Evolutionary conservation across 768 basidiomycete genomes (phyloP), one percentile per base, ranked within the genome.

Genomic region (Paxillus rubicundulus): DNA sequence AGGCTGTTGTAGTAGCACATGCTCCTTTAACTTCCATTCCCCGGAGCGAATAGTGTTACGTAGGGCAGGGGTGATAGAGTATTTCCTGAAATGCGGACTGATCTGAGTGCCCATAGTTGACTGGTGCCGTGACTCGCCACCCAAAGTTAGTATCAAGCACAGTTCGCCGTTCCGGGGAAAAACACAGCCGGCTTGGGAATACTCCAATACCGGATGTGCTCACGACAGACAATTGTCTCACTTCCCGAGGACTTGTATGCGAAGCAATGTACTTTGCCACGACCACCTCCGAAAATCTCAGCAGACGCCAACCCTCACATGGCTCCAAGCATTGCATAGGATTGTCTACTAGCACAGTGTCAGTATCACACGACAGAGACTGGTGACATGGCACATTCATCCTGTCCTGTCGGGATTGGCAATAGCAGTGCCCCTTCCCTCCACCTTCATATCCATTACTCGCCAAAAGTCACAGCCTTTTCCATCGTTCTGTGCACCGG

Each of bases 401-500:
- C 40, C 41, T 21, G 32, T 32, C 34, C 41, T 47, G 43, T 42
- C 27, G 20, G 45, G 37, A 62, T 69, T 64, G 17, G 65, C 54
- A 14, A 70, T 68, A 47, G 72, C 67, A 4, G 80, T 75, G 2
- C 85, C 84, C 61, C 90, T 74, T 16, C 82, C 82, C 66, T 92
- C 90, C 7, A 70, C 75, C 41, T 74, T 64, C 73, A 85, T 80
- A 65, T 91, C 82, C 81, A 92, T 76, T 6, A 84, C 74, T 59
- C 80, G 82, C 86, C 89, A 90, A 51, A 82, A 81, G 27, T 78
- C 77, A 57, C 90, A 92, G 0, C 86, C 87, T 66, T 89, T 89
- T 3, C 91, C 91, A 10, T 92, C 85, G 53, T 89, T 90, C 66
- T 90, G 87, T 17, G 86, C 85, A 0, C 86, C 87, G 1, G 86